phyloP scores from a whole-genome alignment of 129 eudicot genomes.

The Helianthus tuberosus region DNA sequence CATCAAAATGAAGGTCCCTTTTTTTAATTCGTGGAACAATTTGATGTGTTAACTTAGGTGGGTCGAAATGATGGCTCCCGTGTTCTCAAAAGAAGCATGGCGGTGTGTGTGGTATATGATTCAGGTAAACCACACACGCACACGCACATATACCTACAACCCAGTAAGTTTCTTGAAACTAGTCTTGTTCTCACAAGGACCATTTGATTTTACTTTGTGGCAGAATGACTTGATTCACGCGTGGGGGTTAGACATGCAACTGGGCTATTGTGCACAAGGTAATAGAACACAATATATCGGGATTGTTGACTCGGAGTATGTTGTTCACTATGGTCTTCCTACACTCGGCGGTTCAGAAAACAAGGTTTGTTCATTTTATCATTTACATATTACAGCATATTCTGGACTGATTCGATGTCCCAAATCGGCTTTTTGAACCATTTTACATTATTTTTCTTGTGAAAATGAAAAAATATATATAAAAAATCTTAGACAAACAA shows the following conservation, averaged over 20 bases:
- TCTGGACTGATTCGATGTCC: background rate
- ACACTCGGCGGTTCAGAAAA: conserved; percentile 70
- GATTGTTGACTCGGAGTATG: conserved; percentile 81
- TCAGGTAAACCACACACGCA: conserved; percentile 58
- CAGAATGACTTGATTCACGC: conserved; percentile 91
- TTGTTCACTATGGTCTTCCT: conserved; percentile 80
- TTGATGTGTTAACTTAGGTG: conserved; percentile 46
- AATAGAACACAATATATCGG: conserved; percentile 73
- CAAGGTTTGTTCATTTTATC: conserved; percentile 41
- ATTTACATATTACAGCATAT: background rate
- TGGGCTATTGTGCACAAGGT: conserved; percentile 93
- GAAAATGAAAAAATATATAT: background rate
- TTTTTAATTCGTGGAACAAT: background rate
- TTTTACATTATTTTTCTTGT: background rate
- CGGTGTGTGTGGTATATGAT: conserved; percentile 92
- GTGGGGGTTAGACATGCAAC: conserved; percentile 90
- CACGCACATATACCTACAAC: background rate
- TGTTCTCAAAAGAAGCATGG: conserved; percentile 88
- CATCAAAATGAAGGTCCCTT: background rate
- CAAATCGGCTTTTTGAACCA: background rate
- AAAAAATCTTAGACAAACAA: background rate
- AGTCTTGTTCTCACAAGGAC: background rate
- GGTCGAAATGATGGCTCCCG: conserved; percentile 99
- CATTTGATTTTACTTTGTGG: background rate
- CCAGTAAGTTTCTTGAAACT: conserved; percentile 1